Evolutionary conservation across 2,329 filamentous ascomycete genomes (phyloP), one percentile per base, ranked within the genome.

Genomic region (Alternaria incomplexa): DNA sequence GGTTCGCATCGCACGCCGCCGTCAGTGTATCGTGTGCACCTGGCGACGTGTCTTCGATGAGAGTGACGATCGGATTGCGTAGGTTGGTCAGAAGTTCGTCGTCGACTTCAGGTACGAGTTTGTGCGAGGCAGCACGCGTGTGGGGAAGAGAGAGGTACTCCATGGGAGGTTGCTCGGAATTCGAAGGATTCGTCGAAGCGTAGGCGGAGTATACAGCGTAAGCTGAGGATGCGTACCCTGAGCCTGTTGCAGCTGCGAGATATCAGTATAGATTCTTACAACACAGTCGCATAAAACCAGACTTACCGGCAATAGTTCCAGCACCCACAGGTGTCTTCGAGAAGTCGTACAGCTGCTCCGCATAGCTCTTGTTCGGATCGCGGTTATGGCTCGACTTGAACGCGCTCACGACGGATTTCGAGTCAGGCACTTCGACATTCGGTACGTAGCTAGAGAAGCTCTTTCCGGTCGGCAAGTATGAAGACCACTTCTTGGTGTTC

Each of bases 261-360:
- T 11, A 32, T 66, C 3, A 64, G 52, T 26, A 26, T 30, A 30
- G 8, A 56, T 47, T 48, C 50, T 23, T 54, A n/a, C n/a, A n/a
- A n/a, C n/a, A n/a, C n/a, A n/a, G n/a, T n/a, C n/a, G n/a, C n/a
- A n/a, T n/a, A n/a, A n/a, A n/a, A n/a, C n/a, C n/a, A n/a, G n/a
- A 64, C 74, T 63, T 73, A 81, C 81, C 81, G 52, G 80, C 80
- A 32, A 82, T 67, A 4, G 80, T 80, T 43, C 82, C 83, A 43
- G 83, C 83, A 13, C 83, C 83, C 5, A 85, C 83, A 5, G 83
- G 83, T 7, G 83, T 85, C 66, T 83, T 83, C 0, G 81, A 83
- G 63, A 85, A 85, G 60, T 84, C 83, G 60, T 83, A 82, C 13
- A 85, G 72, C 65, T 85, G 83, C 66, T 85, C 82, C 5, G 83